Evolutionary conservation across 768 basidiomycete genomes (phyloP), one percentile per base, ranked within the genome.

Genomic region (Leucosporidium scottii): DNA sequence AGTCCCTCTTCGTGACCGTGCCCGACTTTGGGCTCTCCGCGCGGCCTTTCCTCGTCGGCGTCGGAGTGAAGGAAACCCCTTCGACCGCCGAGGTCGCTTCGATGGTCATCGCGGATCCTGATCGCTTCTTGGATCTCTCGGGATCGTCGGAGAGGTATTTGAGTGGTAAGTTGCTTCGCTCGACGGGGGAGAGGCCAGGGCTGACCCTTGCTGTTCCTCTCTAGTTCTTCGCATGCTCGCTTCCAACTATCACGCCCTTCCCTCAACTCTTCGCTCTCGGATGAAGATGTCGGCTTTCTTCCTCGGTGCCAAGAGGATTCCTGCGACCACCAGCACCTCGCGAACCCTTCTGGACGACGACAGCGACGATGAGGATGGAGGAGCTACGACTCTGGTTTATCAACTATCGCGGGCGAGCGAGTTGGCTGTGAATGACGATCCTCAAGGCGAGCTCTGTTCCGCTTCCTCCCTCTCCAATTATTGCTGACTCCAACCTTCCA

Each of bases 11-110:
- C 39, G 15, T 21, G 13, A 67, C 61, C 15, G 44, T 73, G 0
- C 65, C 71, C 30, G 87, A 94, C 76, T 96, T 94, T 76, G 93
- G 93, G 3, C 75, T 82, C 1, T 80, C 82, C 7, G 94, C 88
- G 30, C 94, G 93, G 72, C 81, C 83, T 5, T 97, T 99, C 79
- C 81, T 99, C 55, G 84, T 83, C 62, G 87, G 89, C 4, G 91
- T 91, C 73, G 94, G 96, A 17, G 90, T 93, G 21, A 88, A 86
- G 75, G 86, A 84, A 53, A 85, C 55, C 84, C 92, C 7, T 86
- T 90, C 64, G 48, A 72, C 59, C 4, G 49, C 39, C 65, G 91
- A 93, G 78, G 82, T 92, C 53, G 86, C 86, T 0, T 82, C 82
- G 61, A 87, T 85, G 62, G 78, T 92, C 53, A 77, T 93, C 27